Evolutionary conservation across 75 land plant genomes (phyloP), one percentile per base, ranked within the genome.

Genomic region (Ceratopteris richardii): DNA sequence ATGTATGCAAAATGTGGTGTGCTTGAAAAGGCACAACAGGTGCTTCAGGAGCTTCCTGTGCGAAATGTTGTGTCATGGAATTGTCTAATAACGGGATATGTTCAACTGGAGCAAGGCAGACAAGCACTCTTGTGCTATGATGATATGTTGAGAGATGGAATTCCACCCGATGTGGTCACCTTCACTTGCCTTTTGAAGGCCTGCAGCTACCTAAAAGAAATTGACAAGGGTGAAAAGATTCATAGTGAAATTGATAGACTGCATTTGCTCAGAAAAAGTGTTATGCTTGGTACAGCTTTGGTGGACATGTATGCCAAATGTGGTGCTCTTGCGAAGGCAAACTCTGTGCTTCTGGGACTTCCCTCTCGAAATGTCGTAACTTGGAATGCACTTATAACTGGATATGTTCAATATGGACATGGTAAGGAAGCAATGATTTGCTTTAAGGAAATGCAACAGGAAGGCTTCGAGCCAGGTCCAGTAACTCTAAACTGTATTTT

Each of bases 261-360:
- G 9, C 7, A 9, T 3, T 33, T 33, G 37, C 37, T 33, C 7
- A 33, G 7, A 33, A 33, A 33, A 3, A 33, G 9, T 9, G 3
- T 33, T 3, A 33, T 4, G 37, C 37, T 33, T 9, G 90, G 77
- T 17, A 86, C 75, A 61, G 81, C 90, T 0, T 72, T 89, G n/a
- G 56, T 89, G 25, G 81, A 82, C 36, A 72, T 89, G 86, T 89
- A 89, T 54, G 55, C 74, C 0, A 80, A 82, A 29, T 86, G 86
- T 67, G 74, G 80, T 46, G 31, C 50, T 36, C 69, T 75, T 44
- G 62, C 14, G 2, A 66, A 61, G 61, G 86, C 95, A 22, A 37
- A 43, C 5, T 65, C 48, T 29, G 69, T 76, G 43, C 85, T 88
- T 60, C 71, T 72, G 29, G 72, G 20, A 31, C 81, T 78, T 74